Evolutionary conservation across 2,329 filamentous ascomycete species (phyloP).

Genomic region (Neonectria neomacrospora): DNA sequence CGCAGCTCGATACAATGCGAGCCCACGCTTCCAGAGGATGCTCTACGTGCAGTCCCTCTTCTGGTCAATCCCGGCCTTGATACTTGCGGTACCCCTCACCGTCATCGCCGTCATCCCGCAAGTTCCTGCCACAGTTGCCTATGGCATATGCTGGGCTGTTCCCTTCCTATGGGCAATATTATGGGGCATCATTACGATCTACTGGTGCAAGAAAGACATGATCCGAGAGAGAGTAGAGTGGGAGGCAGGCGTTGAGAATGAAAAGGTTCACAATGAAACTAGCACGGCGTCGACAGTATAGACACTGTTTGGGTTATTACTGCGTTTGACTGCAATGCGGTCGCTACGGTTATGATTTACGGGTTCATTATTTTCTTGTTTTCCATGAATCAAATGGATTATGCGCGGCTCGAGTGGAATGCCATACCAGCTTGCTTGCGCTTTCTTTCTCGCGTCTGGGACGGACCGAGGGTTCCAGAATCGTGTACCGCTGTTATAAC

Average conservation of each 20-base stretch:
- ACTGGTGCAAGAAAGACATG: constrained; percentile 53
- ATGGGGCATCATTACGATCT: constrained; percentile 50
- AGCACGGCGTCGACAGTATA: constrained; percentile 20
- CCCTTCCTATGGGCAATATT: constrained; percentile 52
- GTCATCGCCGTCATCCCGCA: constrained; percentile 49
- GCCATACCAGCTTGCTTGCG: background rate
- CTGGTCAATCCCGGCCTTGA: constrained; percentile 53
- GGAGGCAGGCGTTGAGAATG: constrained; percentile 45
- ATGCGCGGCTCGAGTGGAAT: background rate
- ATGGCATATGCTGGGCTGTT: constrained; percentile 54
- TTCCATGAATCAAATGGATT: constrained; percentile 1
- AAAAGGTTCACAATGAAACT: constrained; percentile 24
- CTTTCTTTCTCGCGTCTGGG: background rate
- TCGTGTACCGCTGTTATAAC: no score
- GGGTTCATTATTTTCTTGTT: background rate
- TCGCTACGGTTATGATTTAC: constrained; percentile 8
- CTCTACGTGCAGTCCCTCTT: constrained; percentile 54
- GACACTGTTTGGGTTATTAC: constrained; percentile 19
- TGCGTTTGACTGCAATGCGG: background rate
- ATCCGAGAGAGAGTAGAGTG: constrained; percentile 51
- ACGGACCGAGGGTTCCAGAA: background rate
- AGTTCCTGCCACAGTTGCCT: constrained; percentile 51
- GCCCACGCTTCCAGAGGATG: constrained; percentile 55
- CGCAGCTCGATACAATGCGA: constrained; percentile 55
- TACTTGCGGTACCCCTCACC: constrained; percentile 52